A percentile compares a stretch with the other conserved stretches of the same genome.
Conservation (phyloP, 108 stramenopile species). For the Nitzschia inconspicua region DNA sequence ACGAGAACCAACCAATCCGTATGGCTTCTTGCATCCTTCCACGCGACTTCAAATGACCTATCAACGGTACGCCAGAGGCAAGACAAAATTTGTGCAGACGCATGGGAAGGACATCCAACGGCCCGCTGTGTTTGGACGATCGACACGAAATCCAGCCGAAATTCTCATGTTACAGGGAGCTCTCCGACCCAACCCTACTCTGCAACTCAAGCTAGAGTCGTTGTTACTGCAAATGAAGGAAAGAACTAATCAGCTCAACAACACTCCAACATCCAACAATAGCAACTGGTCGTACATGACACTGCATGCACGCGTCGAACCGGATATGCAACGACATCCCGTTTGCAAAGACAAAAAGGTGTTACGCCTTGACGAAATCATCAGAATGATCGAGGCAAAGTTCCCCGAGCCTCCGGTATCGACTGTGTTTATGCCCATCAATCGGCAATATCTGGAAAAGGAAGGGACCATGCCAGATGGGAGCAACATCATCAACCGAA, state of each 20-base stretch:
- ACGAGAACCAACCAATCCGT: background rate
- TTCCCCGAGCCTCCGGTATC: constrained; percentile 13
- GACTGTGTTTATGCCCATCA: constrained; percentile 19
- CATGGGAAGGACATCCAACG: background rate
- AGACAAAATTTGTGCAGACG: background rate
- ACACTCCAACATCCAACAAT: background rate
- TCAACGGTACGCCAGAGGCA: constrained; percentile 12
- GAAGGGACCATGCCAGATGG: background rate
- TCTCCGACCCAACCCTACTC: constrained; percentile 21
- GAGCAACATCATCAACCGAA: background rate
- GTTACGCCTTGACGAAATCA: constrained; percentile 18
- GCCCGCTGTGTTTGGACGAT: background rate
- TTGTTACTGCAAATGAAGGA: background rate
- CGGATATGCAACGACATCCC: constrained; percentile 34
- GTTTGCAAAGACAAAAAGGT: constrained; percentile 19
- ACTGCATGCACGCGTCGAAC: constrained; percentile 35
- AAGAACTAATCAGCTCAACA: background rate
- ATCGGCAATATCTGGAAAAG: constrained; percentile 23
- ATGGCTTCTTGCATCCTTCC: background rate
- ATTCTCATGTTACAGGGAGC: constrained; percentile 22
- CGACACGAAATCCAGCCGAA: constrained; percentile 17
- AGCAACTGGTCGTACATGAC: constrained; percentile 10
- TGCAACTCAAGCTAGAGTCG: background rate
- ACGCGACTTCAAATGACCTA: constrained; percentile 3
- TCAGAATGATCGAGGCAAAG: constrained; percentile 12